Percentiles rank a stretch among this genome's conserved stretches.
Evolutionary conservation across 345 rosid genomes (phyloP).

Genomic region (Viola odorata): DNA sequence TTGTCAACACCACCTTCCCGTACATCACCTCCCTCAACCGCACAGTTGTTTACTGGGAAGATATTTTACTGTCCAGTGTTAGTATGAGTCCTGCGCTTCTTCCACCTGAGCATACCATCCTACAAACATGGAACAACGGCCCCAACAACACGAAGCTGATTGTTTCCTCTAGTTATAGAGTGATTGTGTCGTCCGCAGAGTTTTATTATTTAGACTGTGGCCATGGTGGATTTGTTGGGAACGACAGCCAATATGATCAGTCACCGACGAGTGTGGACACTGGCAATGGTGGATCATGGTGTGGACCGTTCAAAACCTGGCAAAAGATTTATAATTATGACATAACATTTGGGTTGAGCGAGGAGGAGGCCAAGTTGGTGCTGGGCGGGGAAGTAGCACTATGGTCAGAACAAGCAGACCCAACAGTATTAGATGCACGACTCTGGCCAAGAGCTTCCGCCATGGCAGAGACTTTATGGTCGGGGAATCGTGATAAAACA

Average conservation of each 20-base stretch:
- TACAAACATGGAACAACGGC: conserved; percentile 87
- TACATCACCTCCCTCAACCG: conserved; percentile 60
- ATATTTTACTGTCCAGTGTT: conserved; percentile 48
- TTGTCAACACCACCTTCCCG: conserved; percentile 51
- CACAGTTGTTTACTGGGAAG: conserved; percentile 80
- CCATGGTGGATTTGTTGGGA: conserved; percentile 66
- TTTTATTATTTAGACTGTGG: conserved; percentile 88
- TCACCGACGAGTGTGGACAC: conserved; percentile 13
- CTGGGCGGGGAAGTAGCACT: conserved; percentile 89
- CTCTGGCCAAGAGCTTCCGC: conserved; percentile 87
- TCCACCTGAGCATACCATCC: conserved; percentile 53
- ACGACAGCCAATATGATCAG: conserved; percentile 58
- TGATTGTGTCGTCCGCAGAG: conserved; percentile 75
- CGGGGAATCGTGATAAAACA: conserved; percentile 62
- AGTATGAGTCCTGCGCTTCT: conserved; percentile 48
- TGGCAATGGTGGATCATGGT: conserved; percentile 61
- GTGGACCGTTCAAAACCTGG: conserved; percentile 92
- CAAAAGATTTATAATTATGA: conserved; percentile 78
- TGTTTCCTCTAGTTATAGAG: conserved; percentile 63
- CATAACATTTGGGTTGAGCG: conserved; percentile 53
- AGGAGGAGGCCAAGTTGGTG: conserved; percentile 66
- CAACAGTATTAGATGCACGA: conserved; percentile 53
- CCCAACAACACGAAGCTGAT: conserved; percentile 58
- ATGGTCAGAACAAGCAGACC: conserved; percentile 90
- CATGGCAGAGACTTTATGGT: conserved; percentile 81